These are phyloP conservation scores for Trichoderma parareesei DNA, from an alignment of 495 filamentous ascomycete genomes.

Conservation along the genomic window DNA sequence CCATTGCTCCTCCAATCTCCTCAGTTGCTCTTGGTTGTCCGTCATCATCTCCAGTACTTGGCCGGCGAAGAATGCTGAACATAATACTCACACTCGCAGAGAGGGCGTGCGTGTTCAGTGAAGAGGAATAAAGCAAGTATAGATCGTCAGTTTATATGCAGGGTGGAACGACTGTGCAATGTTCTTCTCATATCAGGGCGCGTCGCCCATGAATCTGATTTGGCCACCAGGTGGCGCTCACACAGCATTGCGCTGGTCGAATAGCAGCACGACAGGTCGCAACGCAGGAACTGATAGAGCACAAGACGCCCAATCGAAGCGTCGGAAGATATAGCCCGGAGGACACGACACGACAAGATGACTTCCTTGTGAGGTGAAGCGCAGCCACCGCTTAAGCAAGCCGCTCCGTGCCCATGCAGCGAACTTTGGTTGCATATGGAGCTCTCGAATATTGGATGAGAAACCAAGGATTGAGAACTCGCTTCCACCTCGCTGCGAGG, in stretches of 20 bases:
- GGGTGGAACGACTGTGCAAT: background rate
- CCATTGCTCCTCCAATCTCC: background rate
- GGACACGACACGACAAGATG: conserved; percentile 3
- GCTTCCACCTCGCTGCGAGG: background rate
- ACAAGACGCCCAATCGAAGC: background rate
- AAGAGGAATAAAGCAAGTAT: background rate
- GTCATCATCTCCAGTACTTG: conserved; percentile 1
- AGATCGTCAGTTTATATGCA: conserved; percentile 1
- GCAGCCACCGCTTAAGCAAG: background rate
- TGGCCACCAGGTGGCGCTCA: background rate
- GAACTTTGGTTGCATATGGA: conserved; percentile 1
- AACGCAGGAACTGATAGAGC: conserved; percentile 7
- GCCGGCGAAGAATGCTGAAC: background rate
- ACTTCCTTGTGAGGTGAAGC: background rate
- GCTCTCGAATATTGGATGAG: background rate
- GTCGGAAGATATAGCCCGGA: background rate
- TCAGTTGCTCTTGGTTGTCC: background rate
- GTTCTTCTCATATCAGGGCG: background rate
- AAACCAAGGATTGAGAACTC: background rate
- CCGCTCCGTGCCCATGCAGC: background rate
- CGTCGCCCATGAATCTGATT: background rate
- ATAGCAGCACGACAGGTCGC: conserved; percentile 9
- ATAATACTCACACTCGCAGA: background rate
- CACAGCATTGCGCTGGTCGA: conserved; percentile 10
- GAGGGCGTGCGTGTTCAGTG: background rate